These are phyloP conservation scores for Nicotiana attenuata DNA, from an alignment of 257 asterid species.

Conservation along the genomic window DNA sequence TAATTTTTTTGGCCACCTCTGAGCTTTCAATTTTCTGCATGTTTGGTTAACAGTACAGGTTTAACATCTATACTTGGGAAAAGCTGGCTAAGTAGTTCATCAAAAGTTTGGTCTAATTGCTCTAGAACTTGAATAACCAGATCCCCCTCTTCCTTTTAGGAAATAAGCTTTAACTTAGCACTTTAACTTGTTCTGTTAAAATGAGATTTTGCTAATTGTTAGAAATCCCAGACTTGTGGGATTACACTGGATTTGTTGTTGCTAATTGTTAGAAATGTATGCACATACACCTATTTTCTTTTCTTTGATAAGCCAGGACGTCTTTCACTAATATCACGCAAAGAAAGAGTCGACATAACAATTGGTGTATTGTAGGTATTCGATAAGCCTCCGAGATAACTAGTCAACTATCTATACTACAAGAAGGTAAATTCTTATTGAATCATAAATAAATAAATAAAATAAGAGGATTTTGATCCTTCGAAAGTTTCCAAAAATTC, in stretches of 20 bases:
- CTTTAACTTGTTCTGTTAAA: not conserved
- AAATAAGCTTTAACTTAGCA: not conserved
- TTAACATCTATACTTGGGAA: not conserved
- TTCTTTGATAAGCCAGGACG: not conserved
- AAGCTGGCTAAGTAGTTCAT: not conserved
- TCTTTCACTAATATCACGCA: not conserved
- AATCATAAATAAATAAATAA: too few relatives aligned
- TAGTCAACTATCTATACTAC: not conserved
- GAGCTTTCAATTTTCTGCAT: not conserved
- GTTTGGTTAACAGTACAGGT: not conserved
- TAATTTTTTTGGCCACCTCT: not conserved
- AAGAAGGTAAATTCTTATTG: not conserved
- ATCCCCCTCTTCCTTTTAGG: not conserved
- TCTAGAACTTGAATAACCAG: not conserved
- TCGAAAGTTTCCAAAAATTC: too few relatives aligned
- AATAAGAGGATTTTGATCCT: too few relatives aligned
- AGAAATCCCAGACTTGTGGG: not conserved
- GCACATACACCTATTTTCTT: not conserved
- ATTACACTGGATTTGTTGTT: too few relatives aligned
- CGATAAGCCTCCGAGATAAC: not conserved
- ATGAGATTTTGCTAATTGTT: not conserved
- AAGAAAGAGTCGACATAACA: not conserved
- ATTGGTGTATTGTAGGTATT: not conserved
- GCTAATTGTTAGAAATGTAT: too few relatives aligned
- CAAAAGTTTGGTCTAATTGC: not conserved